phyloP scores from a whole-genome alignment of 805 yeast species.

The Yarrowia sp. region DNA sequence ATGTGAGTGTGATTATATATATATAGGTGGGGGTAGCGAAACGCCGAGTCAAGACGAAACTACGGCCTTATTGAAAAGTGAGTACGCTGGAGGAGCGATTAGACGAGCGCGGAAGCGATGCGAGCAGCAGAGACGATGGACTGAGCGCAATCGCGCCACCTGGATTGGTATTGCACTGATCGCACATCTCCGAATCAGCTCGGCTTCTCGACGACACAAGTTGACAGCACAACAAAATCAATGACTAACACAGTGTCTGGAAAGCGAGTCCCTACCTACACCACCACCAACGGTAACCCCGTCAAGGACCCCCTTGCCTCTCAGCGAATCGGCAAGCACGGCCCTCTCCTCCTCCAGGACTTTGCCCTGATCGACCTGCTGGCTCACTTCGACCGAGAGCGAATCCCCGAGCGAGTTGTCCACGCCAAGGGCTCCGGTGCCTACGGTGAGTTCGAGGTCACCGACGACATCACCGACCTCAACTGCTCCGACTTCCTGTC shows the following conservation, averaged over 20 bases:
- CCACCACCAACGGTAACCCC: conserved; percentile 57
- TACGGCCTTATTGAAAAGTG: conserved; percentile 8
- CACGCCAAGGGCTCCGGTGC: conserved; percentile 70
- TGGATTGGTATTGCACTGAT: too few relatives aligned
- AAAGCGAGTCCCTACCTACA: conserved; percentile 37
- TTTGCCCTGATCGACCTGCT: conserved; percentile 54
- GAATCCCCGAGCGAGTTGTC: conserved; percentile 65
- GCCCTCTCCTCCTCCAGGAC: conserved; percentile 61
- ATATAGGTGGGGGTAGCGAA: conserved; percentile 22
- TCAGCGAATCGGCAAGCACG: conserved; percentile 52
- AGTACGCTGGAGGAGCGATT: background rate
- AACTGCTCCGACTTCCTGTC: conserved; percentile 54
- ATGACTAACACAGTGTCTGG: conserved; percentile 27
- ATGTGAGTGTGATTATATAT: conserved; percentile 20
- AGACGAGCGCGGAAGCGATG: too few relatives aligned
- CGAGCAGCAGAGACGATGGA: background rate
- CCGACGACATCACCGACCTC: conserved; percentile 56
- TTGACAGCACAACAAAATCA: background rate
- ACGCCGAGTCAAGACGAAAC: conserved; percentile 19
- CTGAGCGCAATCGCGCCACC: background rate
- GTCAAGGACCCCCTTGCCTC: conserved; percentile 55
- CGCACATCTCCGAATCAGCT: background rate
- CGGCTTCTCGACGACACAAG: too few relatives aligned
- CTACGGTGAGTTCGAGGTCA: conserved; percentile 56
- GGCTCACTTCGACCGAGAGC: conserved; percentile 62